Base-by-base conservation (phyloP, 1,284 basidiomycete genomes). In the Farysia itapuensis region DNA sequence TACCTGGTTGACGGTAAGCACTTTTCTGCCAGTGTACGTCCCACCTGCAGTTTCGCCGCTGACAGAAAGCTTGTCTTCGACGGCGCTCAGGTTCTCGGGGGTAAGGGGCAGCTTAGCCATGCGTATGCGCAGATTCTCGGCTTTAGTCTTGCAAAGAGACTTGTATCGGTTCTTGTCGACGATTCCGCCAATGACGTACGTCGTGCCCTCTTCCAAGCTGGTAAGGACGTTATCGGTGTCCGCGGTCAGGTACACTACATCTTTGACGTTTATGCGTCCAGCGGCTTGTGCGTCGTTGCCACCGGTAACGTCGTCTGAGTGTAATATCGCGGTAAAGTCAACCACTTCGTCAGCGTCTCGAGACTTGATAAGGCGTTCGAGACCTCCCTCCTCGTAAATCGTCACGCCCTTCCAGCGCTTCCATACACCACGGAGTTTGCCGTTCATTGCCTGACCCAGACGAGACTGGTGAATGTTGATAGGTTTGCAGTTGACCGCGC, bases 81-180 rank as follows among this genome's bases (percentile, higher is more conserved):
- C 52, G 2, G 47, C 52, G 11, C 87, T 82, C 32, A 86, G 81
- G 35, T 96, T 81, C 77, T 56, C 51, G n/a, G 54, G 47, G 24
- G 58, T 51, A 42, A 99, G 96, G 1, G 95, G 95, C 35, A 99
- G 83, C 34, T 90, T 86, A 7, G 93, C 95, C 29, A 89, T 87
- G 23, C 86, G 83, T 45, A 98, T 83, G 2, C 84, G 84, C 9
- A 87, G 82, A 35, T 80, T 79, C 31, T 83, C 81, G 2, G 95
- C 91, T 79, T 94, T 95, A 75, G 90, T 82, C 42, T 89, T 81
- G 77, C 95, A 98, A 16, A 98, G 45, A 24, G 53, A 36, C 83
- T 96, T 98, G 82, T 96, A 89, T 26, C 94, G 86, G 79, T 99
- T 99, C 67, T 88, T 88, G 77, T 99, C 95, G 52, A 89, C 89